Conservation (phyloP, 352 stramenopile species). For the Globisporangium okanoganense region DNA sequence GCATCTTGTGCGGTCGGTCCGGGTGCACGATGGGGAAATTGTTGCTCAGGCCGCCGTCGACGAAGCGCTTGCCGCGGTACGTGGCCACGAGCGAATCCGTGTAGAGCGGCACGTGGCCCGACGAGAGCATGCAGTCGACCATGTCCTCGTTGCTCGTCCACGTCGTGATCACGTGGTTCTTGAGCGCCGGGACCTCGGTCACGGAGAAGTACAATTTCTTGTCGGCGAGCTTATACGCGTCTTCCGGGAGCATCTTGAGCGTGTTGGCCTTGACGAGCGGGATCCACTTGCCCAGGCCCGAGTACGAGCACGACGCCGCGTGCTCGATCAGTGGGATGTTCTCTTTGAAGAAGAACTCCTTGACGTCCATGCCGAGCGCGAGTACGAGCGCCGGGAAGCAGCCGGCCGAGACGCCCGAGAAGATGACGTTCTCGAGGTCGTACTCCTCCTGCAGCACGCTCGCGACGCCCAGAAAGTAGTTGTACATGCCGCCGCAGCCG, state of each 20-base stretch:
- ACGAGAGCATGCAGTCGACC: constrained; percentile 79
- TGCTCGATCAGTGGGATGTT: constrained; percentile 73
- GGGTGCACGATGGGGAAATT: constrained; percentile 59
- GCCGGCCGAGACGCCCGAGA: constrained; percentile 70
- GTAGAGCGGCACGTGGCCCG: constrained; percentile 69
- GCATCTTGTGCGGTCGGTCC: constrained; percentile 59
- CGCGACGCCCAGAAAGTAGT: constrained; percentile 80
- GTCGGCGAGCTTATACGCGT: constrained; percentile 59
- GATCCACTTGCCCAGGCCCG: constrained; percentile 74
- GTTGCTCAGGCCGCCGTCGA: constrained; percentile 73
- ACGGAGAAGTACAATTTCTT: constrained; percentile 78
- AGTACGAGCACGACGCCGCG: constrained; percentile 48
- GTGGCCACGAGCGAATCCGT: constrained; percentile 53
- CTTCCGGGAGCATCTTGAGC: constrained; percentile 49
- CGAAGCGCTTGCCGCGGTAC: constrained; percentile 70
- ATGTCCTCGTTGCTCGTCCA: constrained; percentile 81
- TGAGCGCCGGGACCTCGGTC: constrained; percentile 57
- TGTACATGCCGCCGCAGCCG: constrained; percentile 84
- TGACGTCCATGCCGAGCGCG: constrained; percentile 60
- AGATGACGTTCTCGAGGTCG: constrained; percentile 66
- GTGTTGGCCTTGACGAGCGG: constrained; percentile 66
- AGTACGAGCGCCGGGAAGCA: constrained; percentile 72
- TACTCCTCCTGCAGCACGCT: constrained; percentile 77
- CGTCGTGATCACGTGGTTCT: constrained; percentile 69
- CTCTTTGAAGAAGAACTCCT: constrained; percentile 83